A percentile compares a stretch with the other conserved stretches of the same genome.
Evolutionary conservation across 371 early-diverging fungal species (phyloP).

Genomic region (Neoconidiobolus thromboides): DNA sequence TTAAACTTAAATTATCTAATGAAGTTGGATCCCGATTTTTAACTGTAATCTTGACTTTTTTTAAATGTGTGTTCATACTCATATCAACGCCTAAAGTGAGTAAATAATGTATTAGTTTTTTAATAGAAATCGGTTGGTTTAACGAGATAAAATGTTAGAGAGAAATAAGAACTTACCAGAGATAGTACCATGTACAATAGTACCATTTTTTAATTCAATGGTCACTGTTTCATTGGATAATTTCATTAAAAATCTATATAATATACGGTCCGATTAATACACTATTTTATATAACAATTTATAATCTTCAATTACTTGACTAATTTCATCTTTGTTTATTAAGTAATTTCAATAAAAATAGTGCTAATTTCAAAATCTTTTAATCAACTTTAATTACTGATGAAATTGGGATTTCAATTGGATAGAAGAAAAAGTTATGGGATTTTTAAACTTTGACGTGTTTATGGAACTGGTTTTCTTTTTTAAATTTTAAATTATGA

Average conservation of each 20-base stretch:
- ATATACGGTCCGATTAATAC: background rate
- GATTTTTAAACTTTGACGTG: no score
- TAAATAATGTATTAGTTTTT: background rate
- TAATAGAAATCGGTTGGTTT: background rate
- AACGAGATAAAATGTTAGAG: no score
- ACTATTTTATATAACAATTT: background rate
- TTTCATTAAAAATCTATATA: constrained; percentile 81
- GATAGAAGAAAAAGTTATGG: no score
- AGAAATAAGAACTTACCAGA: constrained; percentile 25
- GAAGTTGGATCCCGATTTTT: constrained; percentile 76
- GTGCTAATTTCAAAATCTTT: no score
- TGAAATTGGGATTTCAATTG: no score
- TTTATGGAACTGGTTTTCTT: no score
- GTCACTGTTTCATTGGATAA: constrained; percentile 85
- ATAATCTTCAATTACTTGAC: background rate
- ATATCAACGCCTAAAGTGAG: constrained; percentile 77
- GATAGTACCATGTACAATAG: constrained; percentile 85
- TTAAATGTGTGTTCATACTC: constrained; percentile 98
- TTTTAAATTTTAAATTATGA: no score
- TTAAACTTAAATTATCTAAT: constrained; percentile 77
- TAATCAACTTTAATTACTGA: no score
- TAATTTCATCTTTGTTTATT: background rate
- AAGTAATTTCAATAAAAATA: no score
- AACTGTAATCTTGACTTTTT: constrained; percentile 94
- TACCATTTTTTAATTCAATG: constrained; percentile 91